These are phyloP conservation scores for Russula lepida DNA, from an alignment of 768 basidiomycete genomes.

Conservation along the genomic window DNA sequence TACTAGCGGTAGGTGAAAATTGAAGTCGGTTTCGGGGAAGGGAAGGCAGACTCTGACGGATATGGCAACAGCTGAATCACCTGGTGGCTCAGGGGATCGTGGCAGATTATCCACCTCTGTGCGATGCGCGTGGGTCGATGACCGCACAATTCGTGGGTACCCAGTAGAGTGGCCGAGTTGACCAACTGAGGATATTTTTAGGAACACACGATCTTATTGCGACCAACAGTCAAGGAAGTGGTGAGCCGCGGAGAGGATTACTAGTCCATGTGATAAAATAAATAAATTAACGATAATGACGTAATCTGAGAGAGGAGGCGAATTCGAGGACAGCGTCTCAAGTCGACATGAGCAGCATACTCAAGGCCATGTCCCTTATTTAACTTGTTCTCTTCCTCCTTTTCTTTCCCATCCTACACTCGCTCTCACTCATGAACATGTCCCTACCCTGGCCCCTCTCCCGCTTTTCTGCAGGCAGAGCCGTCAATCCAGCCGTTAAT, in stretches of 20 bases:
- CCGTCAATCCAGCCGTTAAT: neutral
- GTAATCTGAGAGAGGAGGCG: neutral
- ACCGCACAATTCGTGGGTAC: slow-evolving; percentile 82
- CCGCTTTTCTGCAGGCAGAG: slow-evolving; percentile 8
- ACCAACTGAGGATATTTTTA: slow-evolving; percentile 25
- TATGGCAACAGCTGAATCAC: slow-evolving; percentile 61
- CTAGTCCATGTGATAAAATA: slow-evolving; percentile 27
- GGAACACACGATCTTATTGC: slow-evolving; percentile 82
- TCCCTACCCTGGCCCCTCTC: slow-evolving; percentile 25
- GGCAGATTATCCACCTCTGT: slow-evolving; percentile 86
- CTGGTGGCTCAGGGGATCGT: slow-evolving; percentile 85
- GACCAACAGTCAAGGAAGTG: slow-evolving; percentile 79
- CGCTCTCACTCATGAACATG: slow-evolving; percentile 6
- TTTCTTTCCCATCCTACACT: too few species aligned
- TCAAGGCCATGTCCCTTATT: neutral
- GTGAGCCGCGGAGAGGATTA: slow-evolving; percentile 82
- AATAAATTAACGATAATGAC: neutral
- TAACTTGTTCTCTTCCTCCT: neutral
- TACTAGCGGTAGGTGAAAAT: slow-evolving; percentile 61
- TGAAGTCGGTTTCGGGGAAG: neutral
- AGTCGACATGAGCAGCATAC: neutral
- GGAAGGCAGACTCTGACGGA: neutral
- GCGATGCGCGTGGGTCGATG: slow-evolving; percentile 79
- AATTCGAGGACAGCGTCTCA: too few species aligned
- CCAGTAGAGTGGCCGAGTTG: neutral